These are phyloP conservation scores for Monilinia fructicola DNA, from an alignment of 2,329 filamentous ascomycete genomes.

Conservation along the genomic window DNA sequence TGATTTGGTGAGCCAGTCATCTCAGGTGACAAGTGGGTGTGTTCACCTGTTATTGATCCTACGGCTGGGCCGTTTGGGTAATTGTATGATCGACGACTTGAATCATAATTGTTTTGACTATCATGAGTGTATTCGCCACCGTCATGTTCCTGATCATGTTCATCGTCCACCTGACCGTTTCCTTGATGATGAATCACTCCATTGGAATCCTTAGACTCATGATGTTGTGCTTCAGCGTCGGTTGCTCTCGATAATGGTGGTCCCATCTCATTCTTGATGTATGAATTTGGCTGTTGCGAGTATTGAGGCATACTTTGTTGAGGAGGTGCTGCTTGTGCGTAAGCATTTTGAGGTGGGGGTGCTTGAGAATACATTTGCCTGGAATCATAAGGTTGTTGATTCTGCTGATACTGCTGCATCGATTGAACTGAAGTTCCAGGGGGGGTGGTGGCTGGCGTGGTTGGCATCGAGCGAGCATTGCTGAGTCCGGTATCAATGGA, in stretches of 20 bases:
- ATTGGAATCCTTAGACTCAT: slow-evolving; percentile 64
- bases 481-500: slow-evolving; percentile 78
- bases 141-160: slow-evolving; percentile 72
- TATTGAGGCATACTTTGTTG: slow-evolving; percentile 71
- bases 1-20: slow-evolving; percentile 80
- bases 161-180: slow-evolving; percentile 63
- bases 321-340: slow-evolving; percentile 61
- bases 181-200: slow-evolving; percentile 61
- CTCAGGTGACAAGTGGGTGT: slow-evolving; percentile 75
- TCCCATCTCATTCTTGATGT: slow-evolving; percentile 86
- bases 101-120: slow-evolving; percentile 68
- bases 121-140: slow-evolving; percentile 84
- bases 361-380: slow-evolving; percentile 76
- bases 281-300: slow-evolving; percentile 52
- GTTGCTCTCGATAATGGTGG: slow-evolving; percentile 67
- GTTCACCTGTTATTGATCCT: slow-evolving; percentile 66
- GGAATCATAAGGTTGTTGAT: slow-evolving; percentile 71
- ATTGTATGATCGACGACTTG: slow-evolving; percentile 71
- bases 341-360: slow-evolving; percentile 65
- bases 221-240: slow-evolving; percentile 57
- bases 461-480: slow-evolving; percentile 81
- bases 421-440: slow-evolving; percentile 74
- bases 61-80: slow-evolving; percentile 69
- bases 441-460: slow-evolving; percentile 86
- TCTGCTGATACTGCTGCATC: slow-evolving; percentile 73